These are phyloP conservation scores for Fonsecaea erecta DNA, from an alignment of 2,329 filamentous ascomycete species.

Conservation along the genomic window DNA sequence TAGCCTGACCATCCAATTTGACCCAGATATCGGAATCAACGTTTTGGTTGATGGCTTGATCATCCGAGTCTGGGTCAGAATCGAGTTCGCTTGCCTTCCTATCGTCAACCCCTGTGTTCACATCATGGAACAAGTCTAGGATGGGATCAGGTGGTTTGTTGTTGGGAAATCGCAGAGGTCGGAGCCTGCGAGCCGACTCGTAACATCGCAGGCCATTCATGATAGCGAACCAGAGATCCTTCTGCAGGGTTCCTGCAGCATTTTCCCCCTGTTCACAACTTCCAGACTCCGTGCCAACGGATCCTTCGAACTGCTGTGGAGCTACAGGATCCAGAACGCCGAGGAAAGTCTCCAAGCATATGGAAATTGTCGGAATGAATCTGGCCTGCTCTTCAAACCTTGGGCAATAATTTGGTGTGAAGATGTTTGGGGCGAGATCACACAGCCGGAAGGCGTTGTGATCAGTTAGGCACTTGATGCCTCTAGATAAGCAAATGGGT, in stretches of 20 bases:
- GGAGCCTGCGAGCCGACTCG: slow-evolving; percentile 21
- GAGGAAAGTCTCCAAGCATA: slow-evolving; percentile 18
- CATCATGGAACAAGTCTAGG: neutral
- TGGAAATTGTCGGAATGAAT: slow-evolving; percentile 25
- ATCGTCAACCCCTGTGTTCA: neutral
- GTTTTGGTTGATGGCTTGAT: neutral
- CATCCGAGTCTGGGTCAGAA: neutral
- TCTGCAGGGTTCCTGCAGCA: slow-evolving; percentile 1
- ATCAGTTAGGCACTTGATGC: slow-evolving; percentile 18
- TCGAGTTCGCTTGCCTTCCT: neutral
- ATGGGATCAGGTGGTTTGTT: neutral
- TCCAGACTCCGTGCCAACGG: neutral
- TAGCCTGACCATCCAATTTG: slow-evolving; percentile 10
- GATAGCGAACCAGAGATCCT: slow-evolving; percentile 24
- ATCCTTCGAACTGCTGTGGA: neutral
- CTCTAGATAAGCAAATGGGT: slow-evolving; percentile 14
- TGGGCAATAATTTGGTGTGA: slow-evolving; percentile 19
- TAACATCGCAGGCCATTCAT: slow-evolving; percentile 15
- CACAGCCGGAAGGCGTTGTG: slow-evolving; percentile 7
- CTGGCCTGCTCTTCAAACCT: slow-evolving; percentile 21
- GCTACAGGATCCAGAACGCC: neutral
- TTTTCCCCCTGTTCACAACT: neutral
- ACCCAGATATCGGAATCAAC: slow-evolving; percentile 14
- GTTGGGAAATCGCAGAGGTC: slow-evolving; percentile 19
- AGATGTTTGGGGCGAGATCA: slow-evolving; percentile 24